Percentiles rank a stretch among this genome's conserved stretches.
These are phyloP conservation scores for Morella rubra DNA, from an alignment of 306 rosid species.

Conservation along the genomic window DNA sequence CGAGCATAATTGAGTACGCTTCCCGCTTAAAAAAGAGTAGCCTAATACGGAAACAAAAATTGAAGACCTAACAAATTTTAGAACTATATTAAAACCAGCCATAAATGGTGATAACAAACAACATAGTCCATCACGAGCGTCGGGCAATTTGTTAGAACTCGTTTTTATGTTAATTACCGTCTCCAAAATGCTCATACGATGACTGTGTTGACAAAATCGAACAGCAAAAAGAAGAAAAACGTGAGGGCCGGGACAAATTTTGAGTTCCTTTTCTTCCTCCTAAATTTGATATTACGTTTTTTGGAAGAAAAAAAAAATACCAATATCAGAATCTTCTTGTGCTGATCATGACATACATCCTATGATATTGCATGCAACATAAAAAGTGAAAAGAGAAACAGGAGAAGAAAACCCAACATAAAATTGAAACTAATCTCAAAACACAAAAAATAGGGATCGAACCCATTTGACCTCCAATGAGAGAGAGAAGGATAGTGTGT, in stretches of 20 bases:
- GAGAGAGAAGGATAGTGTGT: neutral
- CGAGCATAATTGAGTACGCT: too few species aligned
- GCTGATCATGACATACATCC: neutral
- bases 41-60: neutral
- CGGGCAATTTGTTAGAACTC: neutral
- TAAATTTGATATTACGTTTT: neutral
- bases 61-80: neutral
- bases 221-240: neutral
- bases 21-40: neutral
- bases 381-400: neutral
- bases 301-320: neutral
- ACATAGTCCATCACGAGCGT: neutral
- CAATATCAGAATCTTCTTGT: neutral
- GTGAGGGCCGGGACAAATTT: neutral
- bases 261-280: neutral
- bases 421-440: neutral
- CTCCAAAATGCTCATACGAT: too few species aligned
- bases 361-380: neutral
- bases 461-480: slow-evolving; percentile 3
- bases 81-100: neutral
- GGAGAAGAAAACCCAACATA: neutral
- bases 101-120: neutral
- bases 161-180: neutral
- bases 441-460: neutral
- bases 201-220: neutral